A percentile compares a stretch with the other conserved stretches of the same genome.
phyloP scores from a whole-genome alignment of 306 rosid genomes.

The Prunus davidiana region DNA sequence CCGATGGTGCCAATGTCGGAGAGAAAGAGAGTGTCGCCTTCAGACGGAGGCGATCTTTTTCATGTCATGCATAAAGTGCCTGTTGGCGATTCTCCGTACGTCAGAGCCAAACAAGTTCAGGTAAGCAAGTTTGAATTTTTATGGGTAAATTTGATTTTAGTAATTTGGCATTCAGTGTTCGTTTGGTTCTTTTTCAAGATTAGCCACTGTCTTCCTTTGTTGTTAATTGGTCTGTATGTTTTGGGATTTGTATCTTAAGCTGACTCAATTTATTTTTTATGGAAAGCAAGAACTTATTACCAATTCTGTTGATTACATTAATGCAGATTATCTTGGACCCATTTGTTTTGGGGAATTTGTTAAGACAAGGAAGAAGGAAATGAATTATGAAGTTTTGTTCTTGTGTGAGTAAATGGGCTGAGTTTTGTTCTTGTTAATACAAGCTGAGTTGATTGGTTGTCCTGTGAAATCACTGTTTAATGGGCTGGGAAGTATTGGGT shows the following conservation, averaged over 20 bases:
- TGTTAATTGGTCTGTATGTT: background rate
- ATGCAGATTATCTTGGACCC: background rate
- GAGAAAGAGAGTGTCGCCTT: slow-evolving; percentile 48
- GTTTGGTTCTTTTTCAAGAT: background rate
- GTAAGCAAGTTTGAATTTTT: slow-evolving; percentile 23
- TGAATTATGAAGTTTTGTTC: background rate
- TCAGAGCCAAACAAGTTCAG: slow-evolving; percentile 93
- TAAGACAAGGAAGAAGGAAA: background rate
- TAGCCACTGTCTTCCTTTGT: background rate
- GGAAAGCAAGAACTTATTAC: background rate
- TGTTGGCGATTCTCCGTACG: slow-evolving; percentile 89
- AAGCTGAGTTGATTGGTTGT: background rate
- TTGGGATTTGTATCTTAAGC: too few species aligned
- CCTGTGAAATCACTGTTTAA: background rate
- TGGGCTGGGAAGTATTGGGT: background rate
- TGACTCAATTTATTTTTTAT: background rate
- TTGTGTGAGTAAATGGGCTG: background rate
- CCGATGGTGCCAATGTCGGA: slow-evolving; percentile 54
- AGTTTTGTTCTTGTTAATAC: background rate
- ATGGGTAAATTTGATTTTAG: background rate
- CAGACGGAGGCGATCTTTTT: slow-evolving; percentile 44
- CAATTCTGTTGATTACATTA: background rate
- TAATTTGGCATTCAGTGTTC: background rate
- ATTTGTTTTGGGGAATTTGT: background rate
- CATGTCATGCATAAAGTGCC: slow-evolving; percentile 82